These are phyloP conservation scores for Saccharomyces kudriavzevii DNA, from an alignment of 805 yeast species.

Conservation along the genomic window DNA sequence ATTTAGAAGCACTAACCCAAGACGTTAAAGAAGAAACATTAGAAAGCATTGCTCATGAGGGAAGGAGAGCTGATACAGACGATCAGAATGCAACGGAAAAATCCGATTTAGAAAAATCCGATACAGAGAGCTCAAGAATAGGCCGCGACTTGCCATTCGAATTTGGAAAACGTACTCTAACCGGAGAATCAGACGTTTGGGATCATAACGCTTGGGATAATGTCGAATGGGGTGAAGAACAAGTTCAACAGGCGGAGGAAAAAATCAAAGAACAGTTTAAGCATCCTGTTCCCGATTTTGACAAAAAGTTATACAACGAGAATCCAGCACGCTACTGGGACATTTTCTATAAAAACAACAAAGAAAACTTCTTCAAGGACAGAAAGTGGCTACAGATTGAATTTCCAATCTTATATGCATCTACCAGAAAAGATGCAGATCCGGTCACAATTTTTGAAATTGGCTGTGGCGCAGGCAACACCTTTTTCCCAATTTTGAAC, in stretches of 20 bases:
- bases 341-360: constrained; percentile 80
- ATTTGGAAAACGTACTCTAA: constrained; percentile 79
- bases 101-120: constrained; percentile 4
- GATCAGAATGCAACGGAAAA: not conserved
- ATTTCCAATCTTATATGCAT: constrained; percentile 76
- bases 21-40: constrained; percentile 19
- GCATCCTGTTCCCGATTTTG: constrained; percentile 81
- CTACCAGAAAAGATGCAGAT: constrained; percentile 66
- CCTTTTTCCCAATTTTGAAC: constrained; percentile 80
- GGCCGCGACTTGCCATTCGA: constrained; percentile 87
- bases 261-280: constrained; percentile 69
- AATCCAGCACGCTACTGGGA: constrained; percentile 96
- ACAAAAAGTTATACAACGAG: constrained; percentile 65
- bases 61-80: not conserved
- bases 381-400: constrained; percentile 94
- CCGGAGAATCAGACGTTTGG: constrained; percentile 75
- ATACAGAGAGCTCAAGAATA: constrained; percentile 19
- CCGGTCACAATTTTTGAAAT: constrained; percentile 73
- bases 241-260: constrained; percentile 62
- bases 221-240: constrained; percentile 95
- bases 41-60: constrained; percentile 16
- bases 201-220: constrained; percentile 91
- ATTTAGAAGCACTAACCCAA: constrained; percentile 14
- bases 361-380: constrained; percentile 91
- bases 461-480: constrained; percentile 98